A percentile compares a stretch with the other conserved stretches of the same genome.
Conservation (phyloP, 805 yeast species). For the Yamadazyma nakazawae region DNA sequence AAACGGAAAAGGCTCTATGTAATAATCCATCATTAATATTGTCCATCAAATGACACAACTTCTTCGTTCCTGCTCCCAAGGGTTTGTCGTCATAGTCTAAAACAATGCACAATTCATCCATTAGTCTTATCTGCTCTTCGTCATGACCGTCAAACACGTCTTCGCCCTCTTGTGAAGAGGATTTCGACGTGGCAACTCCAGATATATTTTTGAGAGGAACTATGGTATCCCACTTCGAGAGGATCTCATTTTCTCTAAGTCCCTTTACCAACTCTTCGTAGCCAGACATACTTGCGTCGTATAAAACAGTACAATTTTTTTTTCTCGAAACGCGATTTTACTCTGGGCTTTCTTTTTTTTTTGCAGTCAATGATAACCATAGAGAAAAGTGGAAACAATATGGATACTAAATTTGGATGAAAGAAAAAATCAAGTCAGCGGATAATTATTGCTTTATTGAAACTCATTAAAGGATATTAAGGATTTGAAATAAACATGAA, state of each 20-base stretch:
- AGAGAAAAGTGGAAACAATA: not conserved
- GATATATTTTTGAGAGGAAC: conserved; percentile 59
- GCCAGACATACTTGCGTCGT: conserved; percentile 1
- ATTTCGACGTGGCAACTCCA: conserved; percentile 43
- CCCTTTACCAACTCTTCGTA: conserved; percentile 47
- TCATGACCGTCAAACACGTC: conserved; percentile 81
- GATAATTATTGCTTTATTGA: no score
- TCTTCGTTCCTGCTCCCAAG: conserved; percentile 91
- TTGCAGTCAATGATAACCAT: conserved; percentile 1
- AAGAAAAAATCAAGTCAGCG: not conserved
- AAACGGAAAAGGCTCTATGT: conserved; percentile 97
- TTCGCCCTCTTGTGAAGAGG: conserved; percentile 35
- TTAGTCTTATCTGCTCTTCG: conserved; percentile 86
- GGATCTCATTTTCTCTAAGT: conserved; percentile 47
- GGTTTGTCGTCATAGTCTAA: conserved; percentile 84
- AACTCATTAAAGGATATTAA: no score
- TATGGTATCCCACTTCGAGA: conserved; percentile 61
- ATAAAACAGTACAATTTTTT: not conserved
- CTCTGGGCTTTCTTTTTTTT: conserved; percentile 30
- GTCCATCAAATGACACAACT: conserved; percentile 81
- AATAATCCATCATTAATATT: conserved; percentile 83
- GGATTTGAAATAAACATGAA: no score
- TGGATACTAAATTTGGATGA: not conserved
- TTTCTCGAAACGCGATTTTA: conserved; percentile 2
- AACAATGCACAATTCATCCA: conserved; percentile 96